phyloP scores from a whole-genome alignment of 208 protist species.

The Crithidia fasciculata region DNA sequence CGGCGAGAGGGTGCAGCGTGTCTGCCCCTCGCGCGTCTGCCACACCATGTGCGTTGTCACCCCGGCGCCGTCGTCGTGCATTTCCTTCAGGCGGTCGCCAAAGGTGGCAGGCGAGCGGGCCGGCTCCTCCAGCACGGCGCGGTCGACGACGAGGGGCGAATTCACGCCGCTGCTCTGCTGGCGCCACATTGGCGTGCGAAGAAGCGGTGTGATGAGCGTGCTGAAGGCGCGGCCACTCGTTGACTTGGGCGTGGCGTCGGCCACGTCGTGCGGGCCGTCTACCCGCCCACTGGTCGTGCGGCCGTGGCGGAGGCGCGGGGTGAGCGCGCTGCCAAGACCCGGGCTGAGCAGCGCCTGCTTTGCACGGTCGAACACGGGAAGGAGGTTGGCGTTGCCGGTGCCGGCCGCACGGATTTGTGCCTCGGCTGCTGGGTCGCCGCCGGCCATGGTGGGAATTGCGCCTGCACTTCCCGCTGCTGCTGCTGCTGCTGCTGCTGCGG shows the following conservation, averaged over 20 bases:
- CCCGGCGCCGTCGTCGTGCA: not conserved
- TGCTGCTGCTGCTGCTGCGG: not conserved
- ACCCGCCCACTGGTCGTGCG: not conserved
- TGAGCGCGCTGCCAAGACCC: not conserved
- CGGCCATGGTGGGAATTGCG: not conserved
- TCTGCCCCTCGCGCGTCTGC: conserved; percentile 9
- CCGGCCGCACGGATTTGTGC: conserved; percentile 10
- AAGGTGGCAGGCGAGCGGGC: conserved; percentile 15
- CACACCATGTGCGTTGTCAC: conserved; percentile 21
- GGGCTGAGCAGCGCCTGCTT: conserved; percentile 15
- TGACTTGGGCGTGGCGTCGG: not conserved
- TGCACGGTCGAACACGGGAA: conserved; percentile 17
- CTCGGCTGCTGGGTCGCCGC: conserved; percentile 2
- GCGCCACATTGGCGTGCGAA: conserved; percentile 16
- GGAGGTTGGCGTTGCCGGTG: not conserved
- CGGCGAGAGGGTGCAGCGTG: conserved; percentile 1
- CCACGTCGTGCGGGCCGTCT: not conserved
- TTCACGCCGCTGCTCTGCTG: conserved; percentile 5
- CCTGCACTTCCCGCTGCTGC: too few species aligned
- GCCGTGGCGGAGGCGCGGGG: conserved; percentile 4
- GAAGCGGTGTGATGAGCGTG: conserved; percentile 2
- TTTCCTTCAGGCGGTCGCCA: conserved; percentile 4
- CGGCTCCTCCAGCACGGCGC: conserved; percentile 18
- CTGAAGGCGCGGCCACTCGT: not conserved
- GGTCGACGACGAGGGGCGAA: conserved; percentile 21